These are phyloP conservation scores for Fraxinus baroniana DNA, from an alignment of 305 asterid genomes.

Conservation along the genomic window DNA sequence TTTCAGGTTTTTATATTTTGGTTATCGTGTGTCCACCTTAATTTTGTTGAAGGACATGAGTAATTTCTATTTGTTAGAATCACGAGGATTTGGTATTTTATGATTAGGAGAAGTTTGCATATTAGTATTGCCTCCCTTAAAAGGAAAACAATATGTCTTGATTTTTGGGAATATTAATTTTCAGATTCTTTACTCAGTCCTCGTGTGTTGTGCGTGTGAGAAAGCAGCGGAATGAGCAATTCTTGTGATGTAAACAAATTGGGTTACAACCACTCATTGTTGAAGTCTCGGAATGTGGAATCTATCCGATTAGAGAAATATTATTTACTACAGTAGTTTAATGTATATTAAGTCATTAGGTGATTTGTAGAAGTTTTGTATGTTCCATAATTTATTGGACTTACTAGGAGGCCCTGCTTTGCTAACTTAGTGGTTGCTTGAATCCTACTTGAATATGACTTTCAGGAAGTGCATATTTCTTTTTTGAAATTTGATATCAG, in stretches of 20 bases:
- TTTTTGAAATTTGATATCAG: not conserved
- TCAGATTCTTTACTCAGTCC: not conserved
- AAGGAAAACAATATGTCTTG: not conserved
- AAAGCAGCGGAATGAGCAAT: not conserved
- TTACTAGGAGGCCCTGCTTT: not conserved
- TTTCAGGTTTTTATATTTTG: not conserved
- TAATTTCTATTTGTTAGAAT: not conserved
- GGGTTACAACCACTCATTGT: not conserved
- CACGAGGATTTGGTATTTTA: not conserved
- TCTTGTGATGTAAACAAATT: not conserved
- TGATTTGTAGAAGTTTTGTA: not conserved
- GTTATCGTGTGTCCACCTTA: not conserved
- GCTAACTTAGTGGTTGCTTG: not conserved
- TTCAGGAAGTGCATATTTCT: not conserved
- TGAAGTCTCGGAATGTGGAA: not conserved
- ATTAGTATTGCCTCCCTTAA: not conserved
- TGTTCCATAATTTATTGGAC: not conserved
- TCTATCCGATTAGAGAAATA: not conserved
- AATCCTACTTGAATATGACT: not conserved
- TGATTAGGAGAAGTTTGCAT: not conserved
- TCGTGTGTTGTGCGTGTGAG: not conserved
- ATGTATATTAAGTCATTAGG: not conserved
- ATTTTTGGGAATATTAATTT: not conserved
- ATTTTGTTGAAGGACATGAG: not conserved
- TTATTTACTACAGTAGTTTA: not conserved